Evolutionary conservation across 2,329 filamentous ascomycete genomes (phyloP).

Genomic region (Penicillium nordicum): DNA sequence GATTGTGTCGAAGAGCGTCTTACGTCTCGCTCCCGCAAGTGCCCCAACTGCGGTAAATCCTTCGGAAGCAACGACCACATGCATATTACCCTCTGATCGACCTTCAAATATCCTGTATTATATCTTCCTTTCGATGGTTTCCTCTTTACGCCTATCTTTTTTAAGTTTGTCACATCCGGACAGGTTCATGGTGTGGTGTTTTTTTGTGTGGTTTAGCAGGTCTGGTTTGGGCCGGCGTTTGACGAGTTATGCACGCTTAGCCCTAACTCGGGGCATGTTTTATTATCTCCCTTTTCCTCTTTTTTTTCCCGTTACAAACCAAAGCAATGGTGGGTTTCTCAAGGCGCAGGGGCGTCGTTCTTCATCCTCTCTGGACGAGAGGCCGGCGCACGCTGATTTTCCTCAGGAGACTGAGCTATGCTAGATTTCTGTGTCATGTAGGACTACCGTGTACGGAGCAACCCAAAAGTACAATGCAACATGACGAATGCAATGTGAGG

Average conservation of each 20-base stretch:
- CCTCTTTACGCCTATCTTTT: conserved; percentile 16
- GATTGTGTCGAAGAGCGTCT: conserved; percentile 87
- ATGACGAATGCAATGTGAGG: conserved; percentile 24
- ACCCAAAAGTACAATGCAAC: conserved; percentile 11
- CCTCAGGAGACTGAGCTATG: conserved; percentile 8
- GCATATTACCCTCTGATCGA: conserved; percentile 50
- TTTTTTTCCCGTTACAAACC: conserved; percentile 5
- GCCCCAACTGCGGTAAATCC: conserved; percentile 85
- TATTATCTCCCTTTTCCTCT: conserved; percentile 16
- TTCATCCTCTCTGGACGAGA: conserved; percentile 17
- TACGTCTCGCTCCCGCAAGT: conserved; percentile 87
- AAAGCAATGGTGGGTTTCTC: conserved; percentile 1
- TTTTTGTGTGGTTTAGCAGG: conserved; percentile 33
- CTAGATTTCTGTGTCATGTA: conserved; percentile 30
- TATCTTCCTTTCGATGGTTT: conserved; percentile 25
- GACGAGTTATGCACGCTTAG: conserved; percentile 16
- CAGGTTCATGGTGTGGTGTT: conserved; percentile 39
- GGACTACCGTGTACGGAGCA: conserved; percentile 29
- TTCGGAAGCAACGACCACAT: conserved; percentile 92
- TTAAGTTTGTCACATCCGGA: conserved; percentile 23
- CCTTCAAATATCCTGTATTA: conserved; percentile 31
- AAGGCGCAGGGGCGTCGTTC: conserved; percentile 15
- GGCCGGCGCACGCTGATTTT: conserved; percentile 16
- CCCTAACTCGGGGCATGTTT: conserved; percentile 10
- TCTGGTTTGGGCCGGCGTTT: conserved; percentile 34